A percentile compares a stretch with the other conserved stretches of the same genome.
Conservation (phyloP, 176 grass and related monocot genomes). For the Oryza brachyantha region DNA sequence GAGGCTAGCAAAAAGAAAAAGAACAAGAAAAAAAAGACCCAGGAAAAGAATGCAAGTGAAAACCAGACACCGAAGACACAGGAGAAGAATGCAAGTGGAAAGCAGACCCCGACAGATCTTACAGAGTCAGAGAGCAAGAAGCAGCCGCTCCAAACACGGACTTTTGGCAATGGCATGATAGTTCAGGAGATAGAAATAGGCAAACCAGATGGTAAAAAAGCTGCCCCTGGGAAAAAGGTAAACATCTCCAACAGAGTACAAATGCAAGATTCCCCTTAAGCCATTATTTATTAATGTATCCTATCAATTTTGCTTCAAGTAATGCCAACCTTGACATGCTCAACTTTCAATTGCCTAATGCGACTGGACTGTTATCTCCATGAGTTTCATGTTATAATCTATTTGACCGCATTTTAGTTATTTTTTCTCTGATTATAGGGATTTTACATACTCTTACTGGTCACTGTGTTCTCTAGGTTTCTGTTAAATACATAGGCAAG, state of each 20-base stretch:
- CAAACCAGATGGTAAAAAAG: slow-evolving; percentile 80
- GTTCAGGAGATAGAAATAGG: slow-evolving; percentile 71
- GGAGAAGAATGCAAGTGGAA: slow-evolving; percentile 28
- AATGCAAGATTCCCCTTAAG: background rate
- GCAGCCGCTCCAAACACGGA: slow-evolving; percentile 44
- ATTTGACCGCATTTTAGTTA: background rate
- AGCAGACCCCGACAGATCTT: slow-evolving; percentile 29
- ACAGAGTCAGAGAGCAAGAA: slow-evolving; percentile 36
- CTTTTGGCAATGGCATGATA: slow-evolving; percentile 78
- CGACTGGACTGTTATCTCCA: background rate
- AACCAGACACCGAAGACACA: slow-evolving; percentile 35
- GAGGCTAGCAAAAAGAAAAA: slow-evolving; percentile 45
- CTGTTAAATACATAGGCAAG: slow-evolving; percentile 83
- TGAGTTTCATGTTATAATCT: background rate
- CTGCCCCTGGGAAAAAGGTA: slow-evolving; percentile 69
- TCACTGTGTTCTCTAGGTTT: slow-evolving; percentile 49
- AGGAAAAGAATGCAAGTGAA: slow-evolving; percentile 44
- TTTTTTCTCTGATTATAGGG: background rate
- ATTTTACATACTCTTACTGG: background rate
- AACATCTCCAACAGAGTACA: background rate
- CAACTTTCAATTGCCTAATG: background rate
- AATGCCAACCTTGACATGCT: background rate
- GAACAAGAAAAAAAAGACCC: slow-evolving; percentile 41
- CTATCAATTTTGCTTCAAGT: background rate
- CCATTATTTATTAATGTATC: background rate